Base-by-base conservation (phyloP, 352 stramenopile species). In the Globisporangium middletonii region DNA sequence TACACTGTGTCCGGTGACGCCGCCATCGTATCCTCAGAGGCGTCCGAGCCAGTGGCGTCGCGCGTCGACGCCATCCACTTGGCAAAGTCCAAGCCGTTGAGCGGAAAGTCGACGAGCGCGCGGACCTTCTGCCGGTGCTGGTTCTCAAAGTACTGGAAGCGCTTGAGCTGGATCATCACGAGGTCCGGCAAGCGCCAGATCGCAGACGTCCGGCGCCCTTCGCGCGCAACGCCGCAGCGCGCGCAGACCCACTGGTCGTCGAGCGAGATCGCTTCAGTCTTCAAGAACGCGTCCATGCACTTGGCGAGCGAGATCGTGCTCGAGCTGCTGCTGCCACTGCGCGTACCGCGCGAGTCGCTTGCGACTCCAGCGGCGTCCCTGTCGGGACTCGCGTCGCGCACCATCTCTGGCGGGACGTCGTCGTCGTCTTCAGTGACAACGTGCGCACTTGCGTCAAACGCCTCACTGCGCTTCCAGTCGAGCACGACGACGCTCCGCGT, bases 81-180 rank as follows among this genome's bases (percentile, higher is more conserved):
- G 8, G 75, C 80, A n/a, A 95, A 89, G 37, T 94, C 77, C 4
- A 94, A 61, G 4, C 83, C 83, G n/a, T 79, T 71, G 27, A 93
- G 61, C 18, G 86, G 86, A 18, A 93, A 95, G 27, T 92, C 73
- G 13, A 95, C 86, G 42, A 93, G 63, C 7, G 77, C 75, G 44
- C 82, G 79, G 48, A 93, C 76, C 58, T 95, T 95, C 51, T 92
- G 79, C 13, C 86, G 83, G 63, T 88, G 81, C 43, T 89, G 74
- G 48, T 91, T 89, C 59, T 94, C 84, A 16, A 89, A 80, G 58
- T 90, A 94, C 64, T 94, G 80, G 53, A 95, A 95, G 27, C 86
- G 83, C 60, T 95, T 94, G n/a, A 95, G 68, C 57, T 95, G 86
- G 43, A 95, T 75, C 80, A 95, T 93, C 13, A 95, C 79, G 35